Evolutionary conservation across 768 basidiomycete genomes (phyloP), one percentile per base, ranked within the genome.

Genomic region (Candolleomyces eurysporus): DNA sequence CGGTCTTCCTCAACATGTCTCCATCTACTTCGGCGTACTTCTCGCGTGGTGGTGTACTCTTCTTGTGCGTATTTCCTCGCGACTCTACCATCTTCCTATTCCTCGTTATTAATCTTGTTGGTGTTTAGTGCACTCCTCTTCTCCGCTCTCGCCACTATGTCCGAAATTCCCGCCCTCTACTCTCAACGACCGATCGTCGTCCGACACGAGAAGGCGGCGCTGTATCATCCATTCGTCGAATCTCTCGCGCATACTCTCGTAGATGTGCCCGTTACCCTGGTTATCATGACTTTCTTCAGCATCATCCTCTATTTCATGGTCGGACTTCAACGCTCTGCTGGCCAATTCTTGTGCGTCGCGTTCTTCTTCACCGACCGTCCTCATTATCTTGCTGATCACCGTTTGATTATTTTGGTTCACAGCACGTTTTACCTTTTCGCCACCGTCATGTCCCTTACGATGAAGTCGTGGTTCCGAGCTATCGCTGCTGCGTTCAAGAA

Each of bases 391-490:
- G 8, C 36, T 36, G 36, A 36, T 36, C 11, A 36, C 16, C 42
- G 5, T 43, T 11, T 43, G 45, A 17, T 13, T 46, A 17, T 14
- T 7, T 46, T 17, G n/a, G 5, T 53, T 46, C 49, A 11, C 36
- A 89, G 87, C 67, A 78, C 80, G 48, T 86, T 85, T 70, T 76
- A 83, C 64, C 71, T 94, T 22, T 84, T 87, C 66, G 62, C 84
- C 22, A 82, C 85, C 59, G 68, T 76, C 4, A 80, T 86, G 68
- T 79, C 87, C 30, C 56, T 92, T 26, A 75, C 86, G 13, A 89
- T 92, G 84, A 88, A 89, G 68, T 85, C 84, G 0, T 87, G 88
- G 82, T 96, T 93, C 84, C 81, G 92, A 30, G 78, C 81, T 0
- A 72, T 90, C 13, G 86, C 88, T 2, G 86, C 89, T 0, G 77